These are phyloP conservation scores for Globisporangium emineosum DNA, from an alignment of 352 stramenopile genomes.

Conservation along the genomic window DNA sequence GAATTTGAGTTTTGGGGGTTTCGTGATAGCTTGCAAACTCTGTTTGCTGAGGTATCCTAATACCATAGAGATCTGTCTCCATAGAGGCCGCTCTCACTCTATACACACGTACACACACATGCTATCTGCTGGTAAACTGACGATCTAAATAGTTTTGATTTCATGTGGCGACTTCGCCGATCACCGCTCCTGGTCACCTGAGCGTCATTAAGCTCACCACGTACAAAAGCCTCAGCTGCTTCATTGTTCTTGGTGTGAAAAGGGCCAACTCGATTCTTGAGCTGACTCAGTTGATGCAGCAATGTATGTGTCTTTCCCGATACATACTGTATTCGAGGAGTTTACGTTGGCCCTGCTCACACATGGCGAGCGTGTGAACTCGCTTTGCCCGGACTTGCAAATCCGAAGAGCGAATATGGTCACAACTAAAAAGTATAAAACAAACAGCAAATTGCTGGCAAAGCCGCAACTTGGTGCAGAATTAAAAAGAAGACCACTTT, in stretches of 20 bases:
- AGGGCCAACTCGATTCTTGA: background rate
- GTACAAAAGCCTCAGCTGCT: background rate
- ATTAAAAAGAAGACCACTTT: background rate
- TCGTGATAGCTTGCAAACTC: background rate
- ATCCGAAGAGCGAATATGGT: background rate
- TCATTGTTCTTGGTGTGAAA: background rate
- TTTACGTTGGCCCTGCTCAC: background rate
- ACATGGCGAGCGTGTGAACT: background rate
- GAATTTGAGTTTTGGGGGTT: background rate
- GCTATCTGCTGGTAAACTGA: background rate
- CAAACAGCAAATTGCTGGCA: background rate
- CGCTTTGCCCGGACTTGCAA: background rate
- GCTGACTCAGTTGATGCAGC: background rate
- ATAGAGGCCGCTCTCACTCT: background rate
- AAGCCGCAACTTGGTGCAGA: background rate
- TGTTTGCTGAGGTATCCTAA: background rate
- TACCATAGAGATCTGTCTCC: background rate
- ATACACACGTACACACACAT: background rate
- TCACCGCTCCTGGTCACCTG: no score
- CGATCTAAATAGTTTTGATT: background rate
- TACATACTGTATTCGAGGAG: background rate
- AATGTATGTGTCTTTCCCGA: background rate
- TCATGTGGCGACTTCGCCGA: no score
- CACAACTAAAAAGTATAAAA: background rate
- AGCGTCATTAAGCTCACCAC: background rate